Base-by-base conservation (phyloP, 768 basidiomycete species). In the Boletus pseudopeckii region DNA sequence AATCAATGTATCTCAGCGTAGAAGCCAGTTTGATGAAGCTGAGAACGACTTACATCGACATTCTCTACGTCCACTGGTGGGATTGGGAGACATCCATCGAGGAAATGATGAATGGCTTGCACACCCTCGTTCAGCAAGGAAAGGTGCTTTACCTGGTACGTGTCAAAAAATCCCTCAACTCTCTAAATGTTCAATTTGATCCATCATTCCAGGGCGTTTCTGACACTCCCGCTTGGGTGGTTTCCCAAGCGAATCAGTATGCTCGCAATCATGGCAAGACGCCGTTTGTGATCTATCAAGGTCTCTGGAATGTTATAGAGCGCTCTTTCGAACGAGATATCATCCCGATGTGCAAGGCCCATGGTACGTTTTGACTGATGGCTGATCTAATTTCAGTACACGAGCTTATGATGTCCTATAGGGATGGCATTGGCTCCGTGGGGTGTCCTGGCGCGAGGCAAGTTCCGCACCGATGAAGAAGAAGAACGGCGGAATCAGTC, bases 211-310 rank as follows among this genome's bases (percentile, higher is more conserved):
- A 66, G 61, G 70, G 68, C 15, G 48, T 70, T 18, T 64, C 60
- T 18, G 71, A 72, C 39, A 62, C 67, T 1, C 75, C 75, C 2
- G 76, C 76, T 4, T 77, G 75, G 74, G 48, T 74, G 17, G 74
- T 75, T 9, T 57, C 71, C n/a, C 55, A 64, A 28, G 73, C 72
- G 3, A 78, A 79, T 59, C 70, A 74, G 47, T 77, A 76, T 43
- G 76, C 76, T 6, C 59, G 68, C 4, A 64, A 67, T 39, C 71
- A 79, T 15, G 77, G 73, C 2, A 69, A 76, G 59, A 67, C 75
- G 13, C 77, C 74, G 7, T 80, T 80, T 55, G 71, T 71, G 34
- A 65, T 80, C 40, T 80, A 78, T 58, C 77, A 75, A 59, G 78
- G 75, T 15, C 32, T 39, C 10, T 72, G 68, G 73, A 68, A 58